Evolutionary conservation across 1,284 basidiomycete genomes (phyloP).

Genomic region (Lentinus polychrous): DNA sequence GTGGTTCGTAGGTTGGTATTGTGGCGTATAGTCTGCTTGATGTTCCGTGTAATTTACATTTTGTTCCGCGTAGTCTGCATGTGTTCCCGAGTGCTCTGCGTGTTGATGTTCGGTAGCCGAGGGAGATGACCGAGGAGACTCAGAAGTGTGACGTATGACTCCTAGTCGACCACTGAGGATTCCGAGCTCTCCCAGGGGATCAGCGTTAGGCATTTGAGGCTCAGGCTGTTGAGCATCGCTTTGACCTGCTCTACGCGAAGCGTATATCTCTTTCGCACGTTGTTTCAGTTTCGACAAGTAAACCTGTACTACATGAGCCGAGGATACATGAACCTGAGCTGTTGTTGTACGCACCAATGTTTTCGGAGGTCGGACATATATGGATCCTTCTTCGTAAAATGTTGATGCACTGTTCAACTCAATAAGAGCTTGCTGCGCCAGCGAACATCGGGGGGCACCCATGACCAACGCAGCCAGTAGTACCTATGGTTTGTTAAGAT

Average conservation of each 20-base stretch:
- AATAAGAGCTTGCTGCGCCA: constrained; percentile 32
- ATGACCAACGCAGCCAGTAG: constrained; percentile 40
- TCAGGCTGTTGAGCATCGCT: background rate
- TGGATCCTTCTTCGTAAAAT: constrained; percentile 38
- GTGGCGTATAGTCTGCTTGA: constrained; percentile 4
- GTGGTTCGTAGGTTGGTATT: too few relatives aligned
- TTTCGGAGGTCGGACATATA: constrained; percentile 30
- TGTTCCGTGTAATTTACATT: too few relatives aligned
- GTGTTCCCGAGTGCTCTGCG: too few relatives aligned
- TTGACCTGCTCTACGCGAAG: background rate
- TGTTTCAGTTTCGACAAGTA: constrained; percentile 8
- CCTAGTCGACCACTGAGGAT: constrained; percentile 7
- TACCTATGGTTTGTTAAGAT: constrained; percentile 24
- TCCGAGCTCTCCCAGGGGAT: constrained; percentile 3
- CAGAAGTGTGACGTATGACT: constrained; percentile 4
- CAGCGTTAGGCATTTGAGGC: background rate
- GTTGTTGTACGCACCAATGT: constrained; percentile 20
- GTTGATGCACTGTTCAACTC: constrained; percentile 32
- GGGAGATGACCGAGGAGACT: background rate
- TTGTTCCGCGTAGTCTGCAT: too few relatives aligned
- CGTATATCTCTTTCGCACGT: constrained; percentile 6
- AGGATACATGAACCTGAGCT: background rate
- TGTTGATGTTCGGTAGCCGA: background rate
- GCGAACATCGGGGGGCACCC: constrained; percentile 36
- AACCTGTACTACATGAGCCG: background rate